Base-by-base conservation (phyloP, 495 filamentous ascomycete genomes). In the Filosporella fistucella region DNA sequence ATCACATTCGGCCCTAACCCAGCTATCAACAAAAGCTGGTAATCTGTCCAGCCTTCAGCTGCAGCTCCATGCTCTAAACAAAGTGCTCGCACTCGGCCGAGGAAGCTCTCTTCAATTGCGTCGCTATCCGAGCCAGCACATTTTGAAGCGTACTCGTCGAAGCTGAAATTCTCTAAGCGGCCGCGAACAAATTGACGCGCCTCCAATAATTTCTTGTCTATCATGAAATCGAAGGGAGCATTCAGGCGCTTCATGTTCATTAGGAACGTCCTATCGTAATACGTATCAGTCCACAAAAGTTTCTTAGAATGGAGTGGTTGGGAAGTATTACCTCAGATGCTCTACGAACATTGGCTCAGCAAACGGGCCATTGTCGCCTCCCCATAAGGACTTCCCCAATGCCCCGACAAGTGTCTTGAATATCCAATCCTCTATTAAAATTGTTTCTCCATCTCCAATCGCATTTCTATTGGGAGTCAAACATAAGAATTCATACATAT, bases 11-110 rank as follows among this genome's bases (percentile, higher is more conserved):
- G 38, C 5, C 38, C 38, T 23, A 41, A n/a, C 4, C 38, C 38
- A 10, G 38, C 38, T 41, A 41, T 41, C 18, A 41, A 23, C 38
- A 41, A n/a, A n/a, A 41, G 20, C 21, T 41, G 38, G 38, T 41
- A 41, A 23, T 41, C 38, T 3, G 38, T 41, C 38, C 38, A 41
- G 18, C 38, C 38, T n/a, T 25, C 38, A 14, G 18, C 20, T 23
- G 38, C 24, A 14, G 38, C 38, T 25, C 38, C 38, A 23, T 41
- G 20, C 20, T 16, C 26, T n/a, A 41, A 12, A 23, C 38, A 41
- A 14, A 41, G 22, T 41, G 18, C 22, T 3, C 38, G 38, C 11
- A 41, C 22, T 41, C 38, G 38, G 16, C 22, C 38, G 18, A 41
- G 38, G 20, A 41, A 41, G 9, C 20, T 25, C 22, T 41, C 38